A percentile compares a stretch with the other conserved stretches of the same genome.
phyloP scores from a whole-genome alignment of 225 moss, liverwort and hornwort species.

The Antitrichia curtipendula region DNA sequence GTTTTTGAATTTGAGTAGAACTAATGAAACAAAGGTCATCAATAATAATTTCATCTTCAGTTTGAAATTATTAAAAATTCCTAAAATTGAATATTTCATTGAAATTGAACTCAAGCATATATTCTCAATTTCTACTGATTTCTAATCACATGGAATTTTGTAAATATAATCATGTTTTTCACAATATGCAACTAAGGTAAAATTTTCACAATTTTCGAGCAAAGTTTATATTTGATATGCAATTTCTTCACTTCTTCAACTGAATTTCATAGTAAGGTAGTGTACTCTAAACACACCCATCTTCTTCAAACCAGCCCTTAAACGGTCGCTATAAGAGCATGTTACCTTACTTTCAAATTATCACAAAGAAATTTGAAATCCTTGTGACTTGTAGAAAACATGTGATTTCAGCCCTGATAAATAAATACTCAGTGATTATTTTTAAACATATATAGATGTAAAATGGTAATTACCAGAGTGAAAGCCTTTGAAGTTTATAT shows the following conservation, averaged over 20 bases:
- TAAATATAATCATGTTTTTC: neutral
- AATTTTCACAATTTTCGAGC: neutral
- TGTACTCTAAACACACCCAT: too few species aligned
- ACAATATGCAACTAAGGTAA: too few species aligned
- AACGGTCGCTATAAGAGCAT: too few species aligned
- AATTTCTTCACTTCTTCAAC: neutral
- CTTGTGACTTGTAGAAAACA: neutral
- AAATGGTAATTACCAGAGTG: neutral
- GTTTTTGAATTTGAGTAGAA: neutral
- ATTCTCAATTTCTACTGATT: neutral
- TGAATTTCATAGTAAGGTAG: too few species aligned
- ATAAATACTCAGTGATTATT: accelerated
- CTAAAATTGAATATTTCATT: too few species aligned
- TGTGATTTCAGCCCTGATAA: too few species aligned
- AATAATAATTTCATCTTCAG: neutral
- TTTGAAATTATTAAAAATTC: neutral
- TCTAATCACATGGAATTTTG: accelerated
- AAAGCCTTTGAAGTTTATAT: neutral
- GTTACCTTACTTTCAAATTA: too few species aligned
- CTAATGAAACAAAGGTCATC: neutral
- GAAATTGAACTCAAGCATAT: neutral
- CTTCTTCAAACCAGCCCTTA: too few species aligned
- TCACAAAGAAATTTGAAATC: too few species aligned
- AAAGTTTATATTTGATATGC: too few species aligned
- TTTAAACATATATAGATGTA: accelerated